Conservation (phyloP, 2,329 filamentous ascomycete genomes). For the Sphaerostilbella broomeana region DNA sequence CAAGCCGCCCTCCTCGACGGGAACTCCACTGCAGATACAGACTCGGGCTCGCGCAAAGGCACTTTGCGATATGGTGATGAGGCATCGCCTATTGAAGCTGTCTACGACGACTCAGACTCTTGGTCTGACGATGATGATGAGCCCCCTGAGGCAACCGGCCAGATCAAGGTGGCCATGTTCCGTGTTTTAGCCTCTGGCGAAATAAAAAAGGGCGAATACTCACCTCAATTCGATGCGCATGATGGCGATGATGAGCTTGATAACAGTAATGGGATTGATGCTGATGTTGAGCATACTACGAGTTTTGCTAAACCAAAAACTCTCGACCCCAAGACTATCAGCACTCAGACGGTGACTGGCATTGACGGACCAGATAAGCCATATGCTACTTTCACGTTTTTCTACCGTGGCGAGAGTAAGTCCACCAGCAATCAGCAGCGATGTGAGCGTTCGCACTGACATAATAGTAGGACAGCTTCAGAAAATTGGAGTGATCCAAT, state of each 20-base stretch:
- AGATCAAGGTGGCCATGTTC: constrained; percentile 97
- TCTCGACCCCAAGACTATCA: constrained; percentile 93
- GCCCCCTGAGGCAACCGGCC: constrained; percentile 86
- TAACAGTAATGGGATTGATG: constrained; percentile 55
- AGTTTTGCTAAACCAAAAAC: constrained; percentile 97
- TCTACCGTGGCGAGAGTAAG: constrained; percentile 92
- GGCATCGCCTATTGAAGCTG: constrained; percentile 65
- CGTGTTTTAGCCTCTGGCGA: constrained; percentile 91
- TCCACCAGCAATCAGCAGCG: background rate
- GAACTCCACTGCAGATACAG: constrained; percentile 27
- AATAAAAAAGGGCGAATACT: constrained; percentile 97
- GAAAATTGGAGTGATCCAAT: constrained; percentile 85
- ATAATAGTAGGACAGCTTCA: constrained; percentile 69
- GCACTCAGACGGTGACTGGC: constrained; percentile 97
- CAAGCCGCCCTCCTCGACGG: constrained; percentile 45
- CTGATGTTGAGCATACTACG: constrained; percentile 90
- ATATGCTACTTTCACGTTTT: constrained; percentile 95
- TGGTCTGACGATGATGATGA: constrained; percentile 78
- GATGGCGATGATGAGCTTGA: constrained; percentile 78
- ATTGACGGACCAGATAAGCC: constrained; percentile 95
- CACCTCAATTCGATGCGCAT: constrained; percentile 92
- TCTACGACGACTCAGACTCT: constrained; percentile 64
- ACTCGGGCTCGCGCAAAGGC: constrained; percentile 39
- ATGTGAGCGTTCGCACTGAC: constrained; percentile 17
- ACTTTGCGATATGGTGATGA: constrained; percentile 78